Evolutionary conservation across 2,329 filamentous ascomycete species (phyloP).

Genomic region (Purpureocillium lavendulum): DNA sequence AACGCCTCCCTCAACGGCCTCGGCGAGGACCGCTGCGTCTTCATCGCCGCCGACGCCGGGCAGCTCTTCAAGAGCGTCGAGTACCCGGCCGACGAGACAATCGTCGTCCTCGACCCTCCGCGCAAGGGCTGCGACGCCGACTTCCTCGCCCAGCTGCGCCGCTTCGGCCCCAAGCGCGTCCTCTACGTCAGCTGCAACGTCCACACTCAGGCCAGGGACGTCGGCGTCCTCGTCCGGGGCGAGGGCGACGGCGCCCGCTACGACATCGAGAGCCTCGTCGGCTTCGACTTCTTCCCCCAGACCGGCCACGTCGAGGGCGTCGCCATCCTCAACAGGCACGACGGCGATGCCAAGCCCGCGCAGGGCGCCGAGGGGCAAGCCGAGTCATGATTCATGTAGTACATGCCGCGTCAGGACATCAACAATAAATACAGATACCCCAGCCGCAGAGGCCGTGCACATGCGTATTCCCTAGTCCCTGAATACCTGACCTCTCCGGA

Average conservation of each 20-base stretch:
- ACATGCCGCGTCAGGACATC: background rate
- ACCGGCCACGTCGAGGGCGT: conserved; percentile 64
- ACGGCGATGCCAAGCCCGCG: conserved; percentile 18
- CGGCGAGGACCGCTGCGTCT: conserved; percentile 58
- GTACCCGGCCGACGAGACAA: conserved; percentile 72
- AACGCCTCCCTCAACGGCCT: conserved; percentile 77
- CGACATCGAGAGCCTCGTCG: conserved; percentile 80
- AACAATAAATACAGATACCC: background rate
- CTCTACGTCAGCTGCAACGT: conserved; percentile 98
- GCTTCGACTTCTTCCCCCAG: conserved; percentile 97
- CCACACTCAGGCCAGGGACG: conserved; percentile 90
- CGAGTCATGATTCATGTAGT: background rate
- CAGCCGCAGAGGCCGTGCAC: background rate
- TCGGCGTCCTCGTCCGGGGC: conserved; percentile 78
- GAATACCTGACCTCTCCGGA: too few relatives aligned
- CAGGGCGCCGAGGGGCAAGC: background rate
- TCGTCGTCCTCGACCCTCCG: conserved; percentile 94
- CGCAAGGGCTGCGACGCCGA: conserved; percentile 85
- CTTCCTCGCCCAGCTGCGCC: conserved; percentile 74
- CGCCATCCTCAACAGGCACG: conserved; percentile 52
- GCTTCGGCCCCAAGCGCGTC: conserved; percentile 69
- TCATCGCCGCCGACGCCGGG: conserved; percentile 82
- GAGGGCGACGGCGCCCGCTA: conserved; percentile 48
- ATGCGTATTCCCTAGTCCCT: background rate
- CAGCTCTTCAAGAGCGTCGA: conserved; percentile 69